Evolutionary conservation across 179 eudicot species (phyloP), one percentile per base, ranked within the genome.

Genomic region (Spinacia oleracea): DNA sequence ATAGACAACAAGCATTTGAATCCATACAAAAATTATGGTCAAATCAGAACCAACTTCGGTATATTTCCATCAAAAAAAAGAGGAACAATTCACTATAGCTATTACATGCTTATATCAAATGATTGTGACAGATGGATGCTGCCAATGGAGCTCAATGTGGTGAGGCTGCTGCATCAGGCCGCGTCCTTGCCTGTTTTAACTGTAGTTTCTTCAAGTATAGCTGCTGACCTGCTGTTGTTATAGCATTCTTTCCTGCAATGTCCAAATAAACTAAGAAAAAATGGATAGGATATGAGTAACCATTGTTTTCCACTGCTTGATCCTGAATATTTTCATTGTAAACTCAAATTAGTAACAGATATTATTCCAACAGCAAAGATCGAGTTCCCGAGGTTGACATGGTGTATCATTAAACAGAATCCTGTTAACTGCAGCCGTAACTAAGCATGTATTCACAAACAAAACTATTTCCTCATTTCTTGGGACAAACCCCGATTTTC

Each of bases 81-180:
- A n/a, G n/a, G n/a, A n/a, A n/a, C n/a, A n/a, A n/a, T n/a, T n/a
- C n/a, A n/a, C n/a, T n/a, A n/a, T n/a, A n/a, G n/a, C n/a, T n/a
- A n/a, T n/a, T n/a, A n/a, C n/a, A n/a, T n/a, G n/a, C n/a, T n/a
- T n/a, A n/a, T n/a, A n/a, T n/a, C n/a, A n/a, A n/a, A n/a, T n/a
- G n/a, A n/a, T n/a, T n/a, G n/a, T n/a, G n/a, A n/a, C n/a, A n/a
- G n/a, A n/a, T n/a, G n/a, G n/a, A n/a, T n/a, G n/a, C n/a, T 31
- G 56, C 9, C 14, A 31, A 42, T 35, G 53, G 79, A 53, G 25
- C 64, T 23, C 70, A 68, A 55, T 43, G 3, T 58, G 70, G 74
- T 38, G 31, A 60, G 65, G 53, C n/a, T 78, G 58, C 38, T 55
- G 63, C 34, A 38, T 14, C 3, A 23, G 79, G 6, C 32, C 11